A percentile compares a stretch with the other conserved stretches of the same genome.
Evolutionary conservation across 2,329 filamentous ascomycete genomes (phyloP).

Genomic region (Ophiostoma sp.): DNA sequence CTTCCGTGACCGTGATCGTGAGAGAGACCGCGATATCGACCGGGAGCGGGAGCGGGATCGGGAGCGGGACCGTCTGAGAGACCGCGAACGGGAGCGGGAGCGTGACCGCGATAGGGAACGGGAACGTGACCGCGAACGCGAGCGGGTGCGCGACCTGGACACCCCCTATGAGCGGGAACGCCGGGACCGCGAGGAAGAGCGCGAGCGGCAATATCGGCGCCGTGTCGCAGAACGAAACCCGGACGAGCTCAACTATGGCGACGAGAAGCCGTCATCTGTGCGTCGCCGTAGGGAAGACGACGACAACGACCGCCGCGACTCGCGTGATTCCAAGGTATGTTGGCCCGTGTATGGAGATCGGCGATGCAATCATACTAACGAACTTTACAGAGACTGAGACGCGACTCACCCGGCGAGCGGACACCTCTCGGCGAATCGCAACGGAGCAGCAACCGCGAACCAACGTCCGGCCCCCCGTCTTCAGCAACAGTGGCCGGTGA

Average conservation of each 20-base stretch:
- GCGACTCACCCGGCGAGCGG: constrained; percentile 6
- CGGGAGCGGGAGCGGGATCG: constrained; percentile 40
- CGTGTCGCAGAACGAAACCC: constrained; percentile 62
- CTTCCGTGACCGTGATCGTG: constrained; percentile 32
- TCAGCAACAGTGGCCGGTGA: constrained; percentile 4
- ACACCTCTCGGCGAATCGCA: constrained; percentile 36
- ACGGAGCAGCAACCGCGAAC: constrained; percentile 29
- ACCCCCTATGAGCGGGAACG: constrained; percentile 58
- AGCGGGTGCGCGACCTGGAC: constrained; percentile 53
- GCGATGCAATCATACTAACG: too few species aligned
- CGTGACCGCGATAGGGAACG: constrained; percentile 35
- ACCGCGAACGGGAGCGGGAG: constrained; percentile 30
- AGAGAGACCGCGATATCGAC: constrained; percentile 42
- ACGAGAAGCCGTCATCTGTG: constrained; percentile 55
- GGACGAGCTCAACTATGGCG: constrained; percentile 88
- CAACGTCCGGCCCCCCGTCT: constrained; percentile 36
- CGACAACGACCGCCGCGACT: constrained; percentile 58
- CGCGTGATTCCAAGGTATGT: constrained; percentile 57
- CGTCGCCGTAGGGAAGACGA: constrained; percentile 74
- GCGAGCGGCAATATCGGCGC: constrained; percentile 80
- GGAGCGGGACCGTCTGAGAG: constrained; percentile 44
- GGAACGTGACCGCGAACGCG: constrained; percentile 59
- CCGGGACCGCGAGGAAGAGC: constrained; percentile 66
- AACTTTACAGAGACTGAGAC: background rate
- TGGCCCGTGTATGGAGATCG: too few species aligned